phyloP scores from a whole-genome alignment of 331 rosid genomes.

The Quercus lobata region DNA sequence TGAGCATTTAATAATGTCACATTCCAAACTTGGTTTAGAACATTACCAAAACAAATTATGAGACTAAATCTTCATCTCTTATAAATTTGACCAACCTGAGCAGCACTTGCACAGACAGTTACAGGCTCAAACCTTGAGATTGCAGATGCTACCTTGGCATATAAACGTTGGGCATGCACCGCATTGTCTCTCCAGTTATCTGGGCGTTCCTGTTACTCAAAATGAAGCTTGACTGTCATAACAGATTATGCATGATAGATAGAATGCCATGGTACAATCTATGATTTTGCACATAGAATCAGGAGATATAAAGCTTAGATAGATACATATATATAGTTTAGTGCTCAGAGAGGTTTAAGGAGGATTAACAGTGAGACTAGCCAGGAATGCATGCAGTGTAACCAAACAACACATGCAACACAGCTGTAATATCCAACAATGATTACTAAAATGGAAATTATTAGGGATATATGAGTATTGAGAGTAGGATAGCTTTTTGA shows the following conservation, averaged over 20 bases:
- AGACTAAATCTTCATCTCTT: background rate
- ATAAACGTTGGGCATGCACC: slow-evolving; percentile 51
- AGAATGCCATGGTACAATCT: background rate
- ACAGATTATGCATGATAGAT: background rate
- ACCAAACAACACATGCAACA: background rate
- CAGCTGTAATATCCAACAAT: background rate
- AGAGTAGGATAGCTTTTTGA: background rate
- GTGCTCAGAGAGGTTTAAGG: background rate
- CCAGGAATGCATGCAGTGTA: background rate
- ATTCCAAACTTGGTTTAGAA: slow-evolving; percentile 3
- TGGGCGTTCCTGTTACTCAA: slow-evolving; percentile 64
- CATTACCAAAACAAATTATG: background rate
- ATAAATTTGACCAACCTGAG: slow-evolving; percentile 48
- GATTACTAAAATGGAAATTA: background rate
- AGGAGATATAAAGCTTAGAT: background rate
- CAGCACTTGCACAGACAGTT: slow-evolving; percentile 64
- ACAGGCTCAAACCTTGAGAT: slow-evolving; percentile 79
- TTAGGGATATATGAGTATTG: background rate
- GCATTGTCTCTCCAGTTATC: slow-evolving; percentile 90
- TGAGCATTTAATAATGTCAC: slow-evolving; percentile 15
- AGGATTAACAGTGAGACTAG: background rate
- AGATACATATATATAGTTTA: background rate
- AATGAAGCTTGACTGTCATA: slow-evolving; percentile 7
- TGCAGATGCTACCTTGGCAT: slow-evolving; percentile 61
- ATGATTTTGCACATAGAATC: background rate